phyloP scores from a whole-genome alignment of 495 filamentous ascomycete genomes.

The Lineolata rhizophorae region DNA sequence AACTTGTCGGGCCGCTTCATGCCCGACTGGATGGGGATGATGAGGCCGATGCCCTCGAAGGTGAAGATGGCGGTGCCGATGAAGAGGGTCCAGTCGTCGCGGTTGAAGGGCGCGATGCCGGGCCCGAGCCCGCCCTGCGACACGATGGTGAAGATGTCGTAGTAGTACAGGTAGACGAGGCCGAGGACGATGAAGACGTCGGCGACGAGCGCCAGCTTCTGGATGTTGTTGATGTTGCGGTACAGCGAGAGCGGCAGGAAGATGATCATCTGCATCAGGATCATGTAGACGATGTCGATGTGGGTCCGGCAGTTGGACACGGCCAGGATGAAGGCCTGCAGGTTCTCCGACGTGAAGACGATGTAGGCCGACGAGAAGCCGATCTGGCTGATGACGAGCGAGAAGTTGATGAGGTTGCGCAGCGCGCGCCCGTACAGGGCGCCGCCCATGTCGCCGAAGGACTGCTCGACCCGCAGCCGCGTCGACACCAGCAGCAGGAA shows the following conservation, averaged over 20 bases:
- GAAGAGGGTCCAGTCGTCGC: slow-evolving; percentile 78
- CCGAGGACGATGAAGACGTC: slow-evolving; percentile 88
- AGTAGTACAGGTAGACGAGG: slow-evolving; percentile 87
- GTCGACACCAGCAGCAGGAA: slow-evolving; percentile 84
- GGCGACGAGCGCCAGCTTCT: slow-evolving; percentile 59
- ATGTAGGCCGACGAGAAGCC: slow-evolving; percentile 97
- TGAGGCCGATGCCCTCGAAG: slow-evolving; percentile 93
- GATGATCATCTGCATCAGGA: slow-evolving; percentile 78
- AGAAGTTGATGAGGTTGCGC: slow-evolving; percentile 64
- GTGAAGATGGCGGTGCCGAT: slow-evolving; percentile 98
- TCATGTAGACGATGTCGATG: slow-evolving; percentile 72
- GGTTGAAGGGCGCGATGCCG: slow-evolving; percentile 74
- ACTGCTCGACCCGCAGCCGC: slow-evolving; percentile 60
- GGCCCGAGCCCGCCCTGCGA: slow-evolving; percentile 43
- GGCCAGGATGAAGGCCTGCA: slow-evolving; percentile 76
- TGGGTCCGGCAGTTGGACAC: slow-evolving; percentile 61
- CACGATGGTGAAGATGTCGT: slow-evolving; percentile 68
- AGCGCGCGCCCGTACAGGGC: slow-evolving; percentile 80
- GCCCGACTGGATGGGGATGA: slow-evolving; percentile 94
- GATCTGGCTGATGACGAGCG: slow-evolving; percentile 83
- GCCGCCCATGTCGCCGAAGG: slow-evolving; percentile 91
- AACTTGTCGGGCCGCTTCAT: slow-evolving; percentile 83
- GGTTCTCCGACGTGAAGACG: slow-evolving; percentile 87
- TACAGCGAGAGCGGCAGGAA: slow-evolving; percentile 86
- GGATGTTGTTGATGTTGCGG: slow-evolving; percentile 85